Evolutionary conservation across 768 basidiomycete genomes (phyloP).

Genomic region (Collybia mongolica): DNA sequence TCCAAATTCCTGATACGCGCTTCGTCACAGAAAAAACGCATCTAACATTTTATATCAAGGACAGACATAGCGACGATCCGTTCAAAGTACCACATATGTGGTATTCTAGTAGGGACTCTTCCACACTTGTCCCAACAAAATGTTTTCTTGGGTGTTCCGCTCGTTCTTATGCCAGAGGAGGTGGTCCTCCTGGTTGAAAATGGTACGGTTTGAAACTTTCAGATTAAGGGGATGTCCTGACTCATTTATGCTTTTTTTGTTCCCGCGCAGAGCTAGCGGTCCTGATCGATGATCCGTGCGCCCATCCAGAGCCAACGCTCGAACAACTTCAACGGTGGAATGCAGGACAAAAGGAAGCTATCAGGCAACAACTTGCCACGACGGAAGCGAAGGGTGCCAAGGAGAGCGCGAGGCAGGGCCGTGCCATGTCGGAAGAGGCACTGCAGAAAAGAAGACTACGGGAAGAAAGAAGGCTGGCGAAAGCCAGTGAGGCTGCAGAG

Average conservation of each 20-base stretch:
- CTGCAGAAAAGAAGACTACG: conserved; percentile 71
- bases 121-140: conserved; percentile 97
- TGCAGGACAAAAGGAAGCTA: conserved; percentile 40
- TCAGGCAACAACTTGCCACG: conserved; percentile 46
- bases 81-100: conserved; percentile 78
- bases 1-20: conserved; percentile 1
- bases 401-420: conserved; percentile 33
- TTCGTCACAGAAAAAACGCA: neutral
- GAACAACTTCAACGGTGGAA: conserved; percentile 55
- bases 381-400: conserved; percentile 50
- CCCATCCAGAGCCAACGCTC: conserved; percentile 49
- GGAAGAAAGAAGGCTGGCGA: conserved; percentile 42
- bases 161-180: conserved; percentile 89
- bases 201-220: conserved; percentile 41
- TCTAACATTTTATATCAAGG: conserved; percentile 5
- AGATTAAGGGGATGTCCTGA: neutral
- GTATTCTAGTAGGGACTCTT: conserved; percentile 85
- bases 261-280: conserved; percentile 62
- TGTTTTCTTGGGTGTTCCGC: conserved; percentile 90
- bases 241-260: conserved; percentile 1
- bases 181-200: conserved; percentile 84
- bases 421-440: conserved; percentile 60
- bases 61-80: conserved; percentile 82
- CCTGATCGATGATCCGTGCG: conserved; percentile 68
- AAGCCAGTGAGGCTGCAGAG: conserved; percentile 12